Conservation (phyloP, 345 rosid genomes). For the Clarkia xantiana region DNA sequence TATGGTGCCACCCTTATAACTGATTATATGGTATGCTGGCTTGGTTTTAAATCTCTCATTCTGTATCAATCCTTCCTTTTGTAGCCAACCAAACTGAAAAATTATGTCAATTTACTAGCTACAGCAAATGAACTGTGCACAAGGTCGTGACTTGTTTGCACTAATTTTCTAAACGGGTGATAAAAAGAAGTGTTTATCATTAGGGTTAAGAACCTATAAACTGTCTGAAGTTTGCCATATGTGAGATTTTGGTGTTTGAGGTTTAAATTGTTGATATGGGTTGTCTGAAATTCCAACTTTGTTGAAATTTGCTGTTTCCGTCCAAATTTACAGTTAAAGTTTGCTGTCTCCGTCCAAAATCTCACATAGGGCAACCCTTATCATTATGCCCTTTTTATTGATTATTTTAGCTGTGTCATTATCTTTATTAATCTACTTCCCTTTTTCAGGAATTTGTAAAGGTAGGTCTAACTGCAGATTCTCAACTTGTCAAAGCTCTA, state of each 20-base stretch:
- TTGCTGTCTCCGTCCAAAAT: too few relatives aligned
- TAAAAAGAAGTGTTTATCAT: not conserved
- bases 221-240: too few relatives aligned
- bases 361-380: too few relatives aligned
- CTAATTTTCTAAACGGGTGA: not conserved
- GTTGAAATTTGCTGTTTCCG: too few relatives aligned
- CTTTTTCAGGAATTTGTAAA: conserved; percentile 49
- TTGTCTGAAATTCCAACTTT: too few relatives aligned
- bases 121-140: too few relatives aligned
- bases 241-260: too few relatives aligned
- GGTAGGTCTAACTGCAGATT: conserved; percentile 55
- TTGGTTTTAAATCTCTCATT: not conserved
- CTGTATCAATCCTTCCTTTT: not conserved
- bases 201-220: too few relatives aligned
- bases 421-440: not conserved
- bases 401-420: not conserved
- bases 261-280: too few relatives aligned
- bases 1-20: conserved; percentile 72
- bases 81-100: not conserved
- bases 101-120: too few relatives aligned
- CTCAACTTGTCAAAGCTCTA: conserved; percentile 38
- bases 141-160: too few relatives aligned
- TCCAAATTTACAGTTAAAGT: too few relatives aligned
- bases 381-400: not conserved
- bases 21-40: conserved; percentile 46